A percentile compares a stretch with the other conserved stretches of the same genome.
Conservation (phyloP, 2,329 filamentous ascomycete species). For the Pseudogymnoascus sp. region DNA sequence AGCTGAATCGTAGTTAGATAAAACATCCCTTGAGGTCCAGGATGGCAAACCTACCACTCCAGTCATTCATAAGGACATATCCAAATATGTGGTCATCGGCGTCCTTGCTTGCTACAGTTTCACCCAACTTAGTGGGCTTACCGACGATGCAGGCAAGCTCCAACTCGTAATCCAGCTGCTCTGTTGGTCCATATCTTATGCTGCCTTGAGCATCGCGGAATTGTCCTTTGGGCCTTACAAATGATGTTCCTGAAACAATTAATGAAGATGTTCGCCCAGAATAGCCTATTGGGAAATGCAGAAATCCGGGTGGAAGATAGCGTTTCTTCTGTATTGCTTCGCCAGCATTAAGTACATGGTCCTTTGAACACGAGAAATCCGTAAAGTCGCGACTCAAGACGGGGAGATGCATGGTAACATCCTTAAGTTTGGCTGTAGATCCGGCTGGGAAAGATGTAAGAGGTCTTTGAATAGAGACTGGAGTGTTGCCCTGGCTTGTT, state of each 20-base stretch:
- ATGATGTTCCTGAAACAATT: conserved; percentile 38
- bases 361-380: conserved; percentile 46
- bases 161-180: conserved; percentile 30
- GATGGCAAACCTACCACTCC: conserved; percentile 35
- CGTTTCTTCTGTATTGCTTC: conserved; percentile 32
- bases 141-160: conserved; percentile 19
- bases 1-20: conserved; percentile 26
- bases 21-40: background rate
- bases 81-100: conserved; percentile 54
- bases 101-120: conserved; percentile 34
- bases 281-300: conserved; percentile 44
- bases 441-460: conserved; percentile 20
- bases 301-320: conserved; percentile 37
- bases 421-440: conserved; percentile 27
- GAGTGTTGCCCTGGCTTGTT: conserved; percentile 33
- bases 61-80: conserved; percentile 54
- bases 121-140: conserved; percentile 30
- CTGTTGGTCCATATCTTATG: conserved; percentile 15
- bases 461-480: conserved; percentile 27
- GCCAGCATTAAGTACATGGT: conserved; percentile 44
- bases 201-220: conserved; percentile 23
- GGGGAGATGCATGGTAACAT: conserved; percentile 44
- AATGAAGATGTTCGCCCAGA: conserved; percentile 46
- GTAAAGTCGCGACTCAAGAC: conserved; percentile 46
- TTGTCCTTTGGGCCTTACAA: conserved; percentile 40